Conservation (phyloP, 352 stramenopile genomes). For the Pythium dissimile region DNA sequence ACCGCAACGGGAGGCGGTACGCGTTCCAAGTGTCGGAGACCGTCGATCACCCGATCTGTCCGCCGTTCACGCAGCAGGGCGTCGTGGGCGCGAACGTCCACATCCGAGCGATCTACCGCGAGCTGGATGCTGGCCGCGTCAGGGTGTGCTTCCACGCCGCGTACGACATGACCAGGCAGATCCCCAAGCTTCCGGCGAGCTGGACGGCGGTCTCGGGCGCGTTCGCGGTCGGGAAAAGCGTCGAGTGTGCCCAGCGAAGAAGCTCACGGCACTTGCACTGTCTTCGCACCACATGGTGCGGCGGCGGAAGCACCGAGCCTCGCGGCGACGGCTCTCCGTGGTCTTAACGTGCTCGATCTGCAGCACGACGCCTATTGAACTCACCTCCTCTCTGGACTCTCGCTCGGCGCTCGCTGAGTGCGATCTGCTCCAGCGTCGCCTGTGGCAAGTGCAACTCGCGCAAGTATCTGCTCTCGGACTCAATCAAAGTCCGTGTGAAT, state of each 20-base stretch:
- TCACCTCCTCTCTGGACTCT: background rate
- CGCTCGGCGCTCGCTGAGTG: slow-evolving; percentile 8
- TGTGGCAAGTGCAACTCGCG: slow-evolving; percentile 50
- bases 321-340: background rate
- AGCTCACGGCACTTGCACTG: slow-evolving; percentile 13
- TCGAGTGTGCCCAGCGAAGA: slow-evolving; percentile 28
- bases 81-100: slow-evolving; percentile 11
- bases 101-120: slow-evolving; percentile 10
- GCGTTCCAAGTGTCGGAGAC: slow-evolving; percentile 36
- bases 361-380: background rate
- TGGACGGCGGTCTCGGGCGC: slow-evolving; percentile 17
- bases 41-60: slow-evolving; percentile 26
- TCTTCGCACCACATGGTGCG: background rate
- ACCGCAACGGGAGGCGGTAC: slow-evolving; percentile 33
- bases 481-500: slow-evolving; percentile 27
- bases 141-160: slow-evolving; percentile 27
- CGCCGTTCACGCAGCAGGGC: background rate
- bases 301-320: background rate
- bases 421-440: slow-evolving; percentile 14
- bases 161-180: slow-evolving; percentile 20
- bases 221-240: slow-evolving; percentile 22
- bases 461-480: slow-evolving; percentile 28
- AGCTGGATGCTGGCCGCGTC: slow-evolving; percentile 19
- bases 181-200: slow-evolving; percentile 18
- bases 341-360: slow-evolving; percentile 12